Percentiles rank a stretch among this genome's conserved stretches.
Conservation (phyloP, 768 basidiomycete species). For the Psilocybe tampanensis region DNA sequence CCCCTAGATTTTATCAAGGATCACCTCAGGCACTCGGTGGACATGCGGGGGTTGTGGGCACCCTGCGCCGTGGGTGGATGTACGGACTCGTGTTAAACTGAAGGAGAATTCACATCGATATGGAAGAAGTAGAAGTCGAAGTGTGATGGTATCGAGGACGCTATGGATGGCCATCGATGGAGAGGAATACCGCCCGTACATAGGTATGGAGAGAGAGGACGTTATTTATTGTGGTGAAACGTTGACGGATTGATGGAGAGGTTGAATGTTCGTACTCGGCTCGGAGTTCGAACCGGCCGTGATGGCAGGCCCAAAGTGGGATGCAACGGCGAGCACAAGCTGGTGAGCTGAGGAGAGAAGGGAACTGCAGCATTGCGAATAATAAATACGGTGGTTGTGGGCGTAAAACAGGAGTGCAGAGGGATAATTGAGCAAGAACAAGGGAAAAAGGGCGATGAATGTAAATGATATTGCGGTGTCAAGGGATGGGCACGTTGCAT, state of each 20-base stretch:
- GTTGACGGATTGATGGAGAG: slow-evolving; percentile 5
- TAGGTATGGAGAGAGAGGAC: neutral
- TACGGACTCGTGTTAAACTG: slow-evolving; percentile 1
- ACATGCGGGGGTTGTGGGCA: neutral
- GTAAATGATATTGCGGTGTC: no score
- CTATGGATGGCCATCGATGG: neutral
- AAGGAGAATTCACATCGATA: slow-evolving; percentile 8
- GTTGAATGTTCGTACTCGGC: slow-evolving; percentile 12
- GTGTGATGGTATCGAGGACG: neutral
- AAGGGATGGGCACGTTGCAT: slow-evolving; percentile 67
- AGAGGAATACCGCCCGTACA: neutral
- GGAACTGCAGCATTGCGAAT: neutral
- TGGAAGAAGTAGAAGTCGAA: slow-evolving; percentile 1
- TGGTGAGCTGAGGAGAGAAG: neutral
- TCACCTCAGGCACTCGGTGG: neutral
- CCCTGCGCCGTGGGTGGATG: neutral
- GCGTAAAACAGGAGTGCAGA: neutral
- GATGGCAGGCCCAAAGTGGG: slow-evolving; percentile 5
- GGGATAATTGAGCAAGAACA: neutral
- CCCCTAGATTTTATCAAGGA: slow-evolving; percentile 2
- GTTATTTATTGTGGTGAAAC: neutral
- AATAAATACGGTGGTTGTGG: neutral
- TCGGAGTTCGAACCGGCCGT: slow-evolving; percentile 33
- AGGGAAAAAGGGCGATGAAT: slow-evolving; percentile 7
- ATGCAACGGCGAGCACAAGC: slow-evolving; percentile 3